Base-by-base conservation (phyloP, 768 basidiomycete genomes). In the Lactifluus rugatus region DNA sequence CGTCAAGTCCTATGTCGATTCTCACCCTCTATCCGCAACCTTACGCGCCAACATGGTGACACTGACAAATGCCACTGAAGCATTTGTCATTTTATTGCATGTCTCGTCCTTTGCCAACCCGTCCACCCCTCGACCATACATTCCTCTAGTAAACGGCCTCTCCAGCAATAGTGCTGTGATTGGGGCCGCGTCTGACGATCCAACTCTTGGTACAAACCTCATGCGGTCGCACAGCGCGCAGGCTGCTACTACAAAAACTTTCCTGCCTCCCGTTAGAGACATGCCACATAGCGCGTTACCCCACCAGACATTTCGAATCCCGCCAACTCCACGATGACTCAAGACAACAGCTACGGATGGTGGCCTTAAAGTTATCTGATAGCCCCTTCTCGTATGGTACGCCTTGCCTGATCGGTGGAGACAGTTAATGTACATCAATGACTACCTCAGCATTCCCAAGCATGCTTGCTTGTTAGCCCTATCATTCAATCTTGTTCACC, bases 81-180 rank as follows among this genome's bases (percentile, higher is more conserved):
- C 90, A 69, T 87, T 93, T 65, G 84, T 89, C 49, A 89, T 91
- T 63, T 75, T 95, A 48, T 74, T 94, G 17, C 89, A 91, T 66
- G 85, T 92, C 48, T 91, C 92, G 7, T 89, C 87, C 0, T 83
- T 89, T 63, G 81, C 89, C 44, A 80, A 84, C 10, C 71, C 79
- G 3, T 68, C 79, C 16, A 78, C 79, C 9, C 72, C 73, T 41
- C 75, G 81, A 39, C 75, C 85, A 13, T 81, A 80, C 67, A 84
- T 86, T 42, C 85, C 88, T 41, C 17, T 62, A n/a, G 54, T 48
- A 17, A 54, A 58, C 21, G 61, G 45, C 8, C 51, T 55, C 44
- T 56, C 62, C 17, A 54, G 52, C 39, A 60, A 54, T 31, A 47
- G 49, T n/a, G 49, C 58, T 46, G 23, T 51, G 37, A 19, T 51